Base-by-base conservation (phyloP, 73 alveolate genomes). In the Symbiodinium pilosum region DNA sequence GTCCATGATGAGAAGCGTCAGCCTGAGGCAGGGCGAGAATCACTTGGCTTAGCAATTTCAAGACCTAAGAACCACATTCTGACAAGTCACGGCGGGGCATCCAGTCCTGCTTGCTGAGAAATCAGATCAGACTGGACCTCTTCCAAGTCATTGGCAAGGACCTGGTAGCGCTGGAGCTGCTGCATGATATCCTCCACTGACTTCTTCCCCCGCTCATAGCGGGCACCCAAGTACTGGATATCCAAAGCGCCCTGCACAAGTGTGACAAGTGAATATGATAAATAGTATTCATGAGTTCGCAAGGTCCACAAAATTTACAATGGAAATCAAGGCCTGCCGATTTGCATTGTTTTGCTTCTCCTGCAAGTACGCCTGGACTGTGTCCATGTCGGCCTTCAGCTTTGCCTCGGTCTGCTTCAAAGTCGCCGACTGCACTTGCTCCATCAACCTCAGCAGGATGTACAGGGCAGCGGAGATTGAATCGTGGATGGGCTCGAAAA, bases 341-440 rank as follows among this genome's bases (percentile, higher is more conserved):
- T 85, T 85, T n/a, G 93, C 93, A 34, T 85, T 36, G 34, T 86
- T 59, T 40, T 52, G 93, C 59, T 73, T 38, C 9, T 47, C 32
- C 30, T 1, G 2, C 39, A 86, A 38, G 69, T 51, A 52, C 28
- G 16, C 24, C 32, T 47, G 2, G 59, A 52, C 18, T 0, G 34
- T 28, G 32, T 20, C 34, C 73, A 56, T 3, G 73, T 56, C 73
- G 73, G 34, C 6, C 4, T 56, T 32, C 73, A 56, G 34, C n/a
- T 56, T 56, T 5, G 73, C 26, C n/a, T 56, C 73, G 32, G 3
- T 5, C 73, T 56, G 73, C 73, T 56, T 5, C 34, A 16, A 3
- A 6, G 73, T 16, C 4, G 73, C 73, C 26, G 4, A 5, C n/a
- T 56, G 73, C 73, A 47, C 16, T 16, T 11, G 7, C 16, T 47